phyloP scores from a whole-genome alignment of 2,329 filamentous ascomycete genomes.

The Aspergillus sp. region DNA sequence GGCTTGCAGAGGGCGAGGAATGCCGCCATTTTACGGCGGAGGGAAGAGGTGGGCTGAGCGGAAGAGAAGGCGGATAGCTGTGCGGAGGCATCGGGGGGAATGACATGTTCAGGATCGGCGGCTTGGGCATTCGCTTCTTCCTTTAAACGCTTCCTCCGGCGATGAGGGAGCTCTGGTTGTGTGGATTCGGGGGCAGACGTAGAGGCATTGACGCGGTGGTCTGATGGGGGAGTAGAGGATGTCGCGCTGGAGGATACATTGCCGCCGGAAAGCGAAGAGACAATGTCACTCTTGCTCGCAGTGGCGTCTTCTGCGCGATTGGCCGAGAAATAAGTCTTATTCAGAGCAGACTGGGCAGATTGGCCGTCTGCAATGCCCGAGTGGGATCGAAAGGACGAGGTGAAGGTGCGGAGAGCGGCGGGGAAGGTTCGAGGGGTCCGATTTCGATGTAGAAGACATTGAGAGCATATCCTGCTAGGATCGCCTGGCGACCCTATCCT shows the following conservation, averaged over 20 bases:
- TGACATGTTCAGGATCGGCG: constrained; percentile 32
- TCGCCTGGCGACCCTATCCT: constrained; percentile 37
- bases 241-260: constrained; percentile 21
- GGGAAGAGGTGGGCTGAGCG: constrained; percentile 56
- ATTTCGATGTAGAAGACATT: constrained; percentile 33
- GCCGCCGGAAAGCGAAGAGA: constrained; percentile 31
- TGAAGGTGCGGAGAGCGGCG: constrained; percentile 34
- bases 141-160: constrained; percentile 48
- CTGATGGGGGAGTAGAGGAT: constrained; percentile 16
- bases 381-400: constrained; percentile 33
- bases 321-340: constrained; percentile 45
- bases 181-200: constrained; percentile 24
- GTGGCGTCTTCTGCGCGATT: constrained; percentile 29
- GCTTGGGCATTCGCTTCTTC: constrained; percentile 26
- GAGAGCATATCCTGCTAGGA: constrained; percentile 34
- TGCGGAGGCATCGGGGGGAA: constrained; percentile 64
- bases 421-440: constrained; percentile 20
- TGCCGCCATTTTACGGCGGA: constrained; percentile 70
- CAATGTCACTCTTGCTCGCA: constrained; percentile 24
- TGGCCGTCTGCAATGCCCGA: constrained; percentile 33
- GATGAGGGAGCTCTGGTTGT: constrained; percentile 43
- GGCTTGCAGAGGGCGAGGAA: constrained; percentile 95
- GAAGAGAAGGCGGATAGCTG: constrained; percentile 61
- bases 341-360: constrained; percentile 29
- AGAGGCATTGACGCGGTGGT: constrained; percentile 19